Base-by-base conservation (phyloP, 495 filamentous ascomycete genomes). In the Hyaloscypha finlandica region DNA sequence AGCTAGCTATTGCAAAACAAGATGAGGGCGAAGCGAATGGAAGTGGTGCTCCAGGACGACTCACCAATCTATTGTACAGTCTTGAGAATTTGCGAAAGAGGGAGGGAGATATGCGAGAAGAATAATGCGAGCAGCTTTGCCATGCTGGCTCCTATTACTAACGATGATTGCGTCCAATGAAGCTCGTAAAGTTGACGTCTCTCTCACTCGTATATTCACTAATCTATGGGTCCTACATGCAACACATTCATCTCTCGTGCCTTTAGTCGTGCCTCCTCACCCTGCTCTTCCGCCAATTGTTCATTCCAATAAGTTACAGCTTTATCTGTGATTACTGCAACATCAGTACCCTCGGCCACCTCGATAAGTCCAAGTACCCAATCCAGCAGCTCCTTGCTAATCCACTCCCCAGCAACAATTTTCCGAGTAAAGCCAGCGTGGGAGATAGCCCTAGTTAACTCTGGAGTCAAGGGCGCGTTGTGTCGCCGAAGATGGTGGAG, bases 41-140 rank as follows among this genome's bases (percentile, higher is more conserved):
- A 2, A 73, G 56, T 31, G 42, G 9, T 48, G 66, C 62, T n/a
- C 71, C 78, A 19, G 74, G 80, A 45, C 76, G 82, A 48, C 66
- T 89, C 30, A 78, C 82, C 14, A 85, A 87, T 56, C 76, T 88
- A 0, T 68, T 97, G 61, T 97, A 97, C 77, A 80, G 81, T 3
- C 77, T 92, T 57, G 89, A 87, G 58, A 88, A 87, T 65, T 79
- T 97, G 59, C 83, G 94, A 59, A 97, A 96, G 80, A 84, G 81
- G 20, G 83, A 80, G 19, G 75, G 74, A n/a, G 82, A 82, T 39
- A 82, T 80, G 8, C 68, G 70, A 52, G 76, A 73, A 58, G 74
- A 76, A 52, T 57, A 32, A 60, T 31, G 11, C 16, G 14, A 14
- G 42, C 9, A 48, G 9, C 8, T 16, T 48, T 48, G 35, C 6